phyloP scores from a whole-genome alignment of 352 stramenopile genomes.

The Ophiocytium majus region DNA sequence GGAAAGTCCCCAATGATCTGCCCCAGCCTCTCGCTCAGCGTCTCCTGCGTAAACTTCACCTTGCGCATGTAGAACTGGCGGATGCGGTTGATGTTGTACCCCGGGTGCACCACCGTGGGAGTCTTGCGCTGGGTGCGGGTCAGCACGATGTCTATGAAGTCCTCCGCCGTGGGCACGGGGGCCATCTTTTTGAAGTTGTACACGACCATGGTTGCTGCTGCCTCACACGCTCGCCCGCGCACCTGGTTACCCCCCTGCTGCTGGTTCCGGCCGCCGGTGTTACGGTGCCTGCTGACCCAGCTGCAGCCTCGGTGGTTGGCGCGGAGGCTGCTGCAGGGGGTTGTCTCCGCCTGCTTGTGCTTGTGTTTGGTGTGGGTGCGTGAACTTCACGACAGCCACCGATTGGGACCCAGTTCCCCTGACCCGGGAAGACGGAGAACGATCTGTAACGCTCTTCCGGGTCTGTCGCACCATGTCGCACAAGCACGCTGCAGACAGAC shows the following conservation, averaged over 20 bases:
- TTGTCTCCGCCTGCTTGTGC: background rate
- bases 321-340: background rate
- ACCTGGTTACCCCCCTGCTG: no score
- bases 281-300: no score
- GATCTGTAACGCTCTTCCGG: background rate
- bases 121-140: conserved; percentile 95
- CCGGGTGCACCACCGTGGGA: conserved; percentile 97
- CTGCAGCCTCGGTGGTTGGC: background rate
- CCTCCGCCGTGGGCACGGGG: conserved; percentile 88
- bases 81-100: conserved; percentile 93
- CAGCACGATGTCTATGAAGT: conserved; percentile 99
- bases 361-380: background rate
- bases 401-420: background rate
- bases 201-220: conserved; percentile 79
- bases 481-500: background rate
- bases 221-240: no score
- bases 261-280: background rate
- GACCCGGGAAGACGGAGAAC: background rate
- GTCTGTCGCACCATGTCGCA: background rate
- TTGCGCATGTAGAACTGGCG: conserved; percentile 97
- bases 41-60: conserved; percentile 99
- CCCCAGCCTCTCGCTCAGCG: conserved; percentile 93
- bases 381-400: background rate
- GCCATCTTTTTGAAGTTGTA: conserved; percentile 99
- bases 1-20: conserved; percentile 98